phyloP scores from a whole-genome alignment of 306 rosid species.

The Cicer cuneatum region DNA sequence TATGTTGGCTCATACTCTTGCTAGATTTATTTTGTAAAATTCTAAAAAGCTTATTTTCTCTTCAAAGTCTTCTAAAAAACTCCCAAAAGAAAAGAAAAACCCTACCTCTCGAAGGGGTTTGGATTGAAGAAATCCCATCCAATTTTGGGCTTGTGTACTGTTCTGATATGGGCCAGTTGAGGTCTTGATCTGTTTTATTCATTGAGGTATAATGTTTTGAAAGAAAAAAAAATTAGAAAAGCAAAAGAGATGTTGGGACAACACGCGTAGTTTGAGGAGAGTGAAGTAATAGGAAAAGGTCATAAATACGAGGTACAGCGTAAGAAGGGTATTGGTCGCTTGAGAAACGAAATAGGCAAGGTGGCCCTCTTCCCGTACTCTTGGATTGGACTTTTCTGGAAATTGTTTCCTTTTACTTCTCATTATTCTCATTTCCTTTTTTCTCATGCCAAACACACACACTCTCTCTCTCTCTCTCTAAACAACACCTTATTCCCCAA shows the following conservation, averaged over 20 bases:
- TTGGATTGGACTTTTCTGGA: conserved; percentile 92
- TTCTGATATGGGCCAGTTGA: too few relatives aligned
- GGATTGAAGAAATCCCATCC: too few relatives aligned
- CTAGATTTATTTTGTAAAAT: too few relatives aligned
- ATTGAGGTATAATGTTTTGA: too few relatives aligned
- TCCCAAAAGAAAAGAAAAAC: too few relatives aligned
- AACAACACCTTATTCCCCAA: conserved; percentile 24
- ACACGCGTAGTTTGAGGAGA: conserved; percentile 50
- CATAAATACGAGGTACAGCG: conserved; percentile 78
- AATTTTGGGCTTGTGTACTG: too few relatives aligned
- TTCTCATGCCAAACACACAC: conserved; percentile 48
- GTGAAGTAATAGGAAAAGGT: conserved; percentile 35
- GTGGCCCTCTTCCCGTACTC: conserved; percentile 95
- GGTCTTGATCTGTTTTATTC: too few relatives aligned
- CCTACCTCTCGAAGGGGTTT: too few relatives aligned
- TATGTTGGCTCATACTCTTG: too few relatives aligned
- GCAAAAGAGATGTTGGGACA: background rate
- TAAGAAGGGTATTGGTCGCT: conserved; percentile 60
- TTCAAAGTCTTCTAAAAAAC: too few relatives aligned
- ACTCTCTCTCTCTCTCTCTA: background rate
- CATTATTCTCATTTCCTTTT: conserved; percentile 64
- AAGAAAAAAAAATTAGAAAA: too few relatives aligned
- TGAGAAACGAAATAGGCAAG: conserved; percentile 69
- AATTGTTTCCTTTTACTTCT: conserved; percentile 66
- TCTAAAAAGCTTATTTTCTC: too few relatives aligned